Evolutionary conservation across 768 basidiomycete genomes (phyloP), one percentile per base, ranked within the genome.

Genomic region (Cytidiella melzeri): DNA sequence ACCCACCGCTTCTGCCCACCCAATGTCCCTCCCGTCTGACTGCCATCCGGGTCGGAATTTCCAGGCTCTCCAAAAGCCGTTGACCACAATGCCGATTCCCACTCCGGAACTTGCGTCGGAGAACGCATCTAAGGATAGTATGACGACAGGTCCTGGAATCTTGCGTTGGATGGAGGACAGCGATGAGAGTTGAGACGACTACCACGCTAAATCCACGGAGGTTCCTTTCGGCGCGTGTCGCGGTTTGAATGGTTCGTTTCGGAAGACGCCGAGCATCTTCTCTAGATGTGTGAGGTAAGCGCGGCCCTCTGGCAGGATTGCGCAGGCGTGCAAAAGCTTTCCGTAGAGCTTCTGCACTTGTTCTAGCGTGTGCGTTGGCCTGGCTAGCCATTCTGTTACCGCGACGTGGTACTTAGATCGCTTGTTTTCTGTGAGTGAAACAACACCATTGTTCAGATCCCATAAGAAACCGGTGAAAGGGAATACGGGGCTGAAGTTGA

Each of bases 1-100:
- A 0, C 69, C 69, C 7, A 75, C 52, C 0, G 68, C 69, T 53
- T 79, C 73, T 0, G 73, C 74, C 74, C 75, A 79, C 0, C 58
- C 58, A 47, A 77, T 79, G 47, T 76, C 70, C 1, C 61, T 43
- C 38, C 11, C 37, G 0, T 41, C 61, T 2, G 36, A 9, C 11
- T 55, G 18, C 59, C 61, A 62, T 0, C 54, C 57, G 0, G 41
- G 41, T 13, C 34, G 26, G 21, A 62, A 53, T 0, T 26, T 4
- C 61, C 61, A 67, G 0, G 61, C 66, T 2, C 58, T 41, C 65
- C 65, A 67, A 2, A 15, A 15, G 1, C 37, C 20, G 0, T 39
- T 37, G 18, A 66, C 53, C 42, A 55, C 25, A 28, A 67, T 43
- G n/a, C 46, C 58, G 19, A 59, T 42, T 13, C 60, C 56, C 19